These are phyloP conservation scores for Mortierella sp. DNA, from an alignment of 371 early-diverging fungal species.

Conservation along the genomic window DNA sequence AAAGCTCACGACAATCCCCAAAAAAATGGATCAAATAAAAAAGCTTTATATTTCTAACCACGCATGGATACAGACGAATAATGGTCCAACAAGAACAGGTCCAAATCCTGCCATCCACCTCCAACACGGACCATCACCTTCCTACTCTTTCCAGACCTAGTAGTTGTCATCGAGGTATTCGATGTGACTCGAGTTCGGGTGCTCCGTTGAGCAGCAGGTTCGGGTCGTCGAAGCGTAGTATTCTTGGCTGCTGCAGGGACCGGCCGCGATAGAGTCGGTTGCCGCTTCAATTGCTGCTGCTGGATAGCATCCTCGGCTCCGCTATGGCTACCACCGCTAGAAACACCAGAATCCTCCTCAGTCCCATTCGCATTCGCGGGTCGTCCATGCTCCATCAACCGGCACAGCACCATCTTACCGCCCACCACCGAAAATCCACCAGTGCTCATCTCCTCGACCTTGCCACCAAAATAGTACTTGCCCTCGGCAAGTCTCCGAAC, in stretches of 20 bases:
- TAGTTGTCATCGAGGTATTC: neutral
- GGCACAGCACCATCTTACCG: conserved; percentile 47
- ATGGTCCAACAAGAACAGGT: conserved; percentile 69
- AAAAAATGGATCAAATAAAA: neutral
- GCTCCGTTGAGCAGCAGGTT: conserved; percentile 31
- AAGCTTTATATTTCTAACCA: conserved; percentile 9
- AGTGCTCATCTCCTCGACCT: conserved; percentile 31
- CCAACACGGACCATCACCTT: conserved; percentile 74
- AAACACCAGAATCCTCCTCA: conserved; percentile 43
- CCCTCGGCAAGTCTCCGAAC: conserved; percentile 62
- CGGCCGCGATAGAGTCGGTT: neutral
- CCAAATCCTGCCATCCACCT: conserved; percentile 74
- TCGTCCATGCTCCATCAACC: conserved; percentile 54
- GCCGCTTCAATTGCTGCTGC: conserved; percentile 13
- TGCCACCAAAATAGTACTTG: conserved; percentile 73
- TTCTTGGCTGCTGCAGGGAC: conserved; percentile 2
- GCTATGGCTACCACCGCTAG: conserved; percentile 43
- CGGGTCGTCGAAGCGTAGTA: conserved; percentile 23
- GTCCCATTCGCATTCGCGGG: neutral
- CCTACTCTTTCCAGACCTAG: conserved; percentile 34
- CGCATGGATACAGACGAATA: conserved; percentile 15
- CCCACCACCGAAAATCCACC: conserved; percentile 32
- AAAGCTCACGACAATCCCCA: neutral
- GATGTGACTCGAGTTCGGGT: conserved; percentile 26
- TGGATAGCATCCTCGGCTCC: conserved; percentile 28